Evolutionary conservation across 2,329 filamentous ascomycete species (phyloP), one percentile per base, ranked within the genome.

Genomic region (Fusarium coffeatum): DNA sequence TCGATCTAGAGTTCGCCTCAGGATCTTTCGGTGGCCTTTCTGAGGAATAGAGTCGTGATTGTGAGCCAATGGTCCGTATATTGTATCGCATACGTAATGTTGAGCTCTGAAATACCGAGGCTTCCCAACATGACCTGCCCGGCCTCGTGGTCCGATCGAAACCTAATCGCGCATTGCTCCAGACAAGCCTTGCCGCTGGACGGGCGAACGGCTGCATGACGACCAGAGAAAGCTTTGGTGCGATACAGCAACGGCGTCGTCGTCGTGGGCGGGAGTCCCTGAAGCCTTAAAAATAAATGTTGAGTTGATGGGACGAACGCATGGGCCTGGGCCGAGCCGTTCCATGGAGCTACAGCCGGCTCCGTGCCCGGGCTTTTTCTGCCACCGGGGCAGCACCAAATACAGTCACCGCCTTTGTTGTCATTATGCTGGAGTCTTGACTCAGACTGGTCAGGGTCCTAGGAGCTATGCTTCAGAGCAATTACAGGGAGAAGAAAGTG

Each of bases 151-250:
- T 64, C 55, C 66, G 71, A 57, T 72, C 65, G 49, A 77, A 61
- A 43, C 74, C 68, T 59, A 74, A 69, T 67, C 71, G 66, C 59
- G 75, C 73, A 59, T 77, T 73, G 59, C 72, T 68, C 76, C 72
- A 76, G 59, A 75, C 76, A 41, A 75, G 71, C 63, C 77, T 75
- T 61, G 70, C 75, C 55, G 68, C 72, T 51, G 76, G 75, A 59
- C 78, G 77, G 65, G 75, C 76, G 67, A 80, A 74, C 27, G 77
- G 76, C 73, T 79, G 79, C 79, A 81, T 81, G 53, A 66, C 71
- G 28, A 51, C 64, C 64, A 61, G 55, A 46, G 58, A 55, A 64
- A 57, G 61, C 61, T 28, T 53, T 15, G 34, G 50, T 58, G 42
- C 42, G 25, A 53, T 51, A 58, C 60, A 59, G 55, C 59, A 59